Percentiles rank a stretch among this genome's conserved stretches.
Conservation (phyloP, 768 basidiomycete genomes). For the Cystobasidium onofrii region DNA sequence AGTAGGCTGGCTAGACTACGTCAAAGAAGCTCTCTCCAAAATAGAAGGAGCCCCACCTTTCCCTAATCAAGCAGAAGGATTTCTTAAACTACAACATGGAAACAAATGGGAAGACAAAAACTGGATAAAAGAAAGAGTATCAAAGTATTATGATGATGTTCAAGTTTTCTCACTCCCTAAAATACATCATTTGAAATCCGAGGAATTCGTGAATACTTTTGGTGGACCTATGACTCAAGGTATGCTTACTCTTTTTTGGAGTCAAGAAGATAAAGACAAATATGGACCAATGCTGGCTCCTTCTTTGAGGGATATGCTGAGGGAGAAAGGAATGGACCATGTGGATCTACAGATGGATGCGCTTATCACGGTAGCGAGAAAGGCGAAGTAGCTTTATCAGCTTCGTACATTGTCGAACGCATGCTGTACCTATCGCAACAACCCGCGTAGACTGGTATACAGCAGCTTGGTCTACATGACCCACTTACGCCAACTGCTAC, state of each 20-base stretch:
- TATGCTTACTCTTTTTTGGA: slow-evolving; percentile 8
- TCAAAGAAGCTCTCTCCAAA: slow-evolving; percentile 5
- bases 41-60: slow-evolving; percentile 1
- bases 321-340: neutral
- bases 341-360: slow-evolving; percentile 3
- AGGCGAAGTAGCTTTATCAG: neutral
- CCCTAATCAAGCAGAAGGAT: slow-evolving; percentile 2
- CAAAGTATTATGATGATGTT: neutral
- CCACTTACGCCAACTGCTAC: no score
- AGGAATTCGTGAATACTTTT: neutral
- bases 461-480: no score
- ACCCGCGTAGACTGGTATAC: no score
- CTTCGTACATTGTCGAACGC: neutral
- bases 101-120: neutral
- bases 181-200: neutral
- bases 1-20: slow-evolving; percentile 20
- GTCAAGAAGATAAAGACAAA: neutral
- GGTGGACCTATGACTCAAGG: slow-evolving; percentile 26
- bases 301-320: neutral
- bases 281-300: neutral
- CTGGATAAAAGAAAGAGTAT: neutral
- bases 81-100: slow-evolving; percentile 17
- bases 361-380: neutral
- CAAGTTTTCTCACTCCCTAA: neutral
- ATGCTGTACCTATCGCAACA: neutral